These are phyloP conservation scores for Cladophialophora carrionii DNA, from an alignment of 2,329 filamentous ascomycete genomes.

Conservation along the genomic window DNA sequence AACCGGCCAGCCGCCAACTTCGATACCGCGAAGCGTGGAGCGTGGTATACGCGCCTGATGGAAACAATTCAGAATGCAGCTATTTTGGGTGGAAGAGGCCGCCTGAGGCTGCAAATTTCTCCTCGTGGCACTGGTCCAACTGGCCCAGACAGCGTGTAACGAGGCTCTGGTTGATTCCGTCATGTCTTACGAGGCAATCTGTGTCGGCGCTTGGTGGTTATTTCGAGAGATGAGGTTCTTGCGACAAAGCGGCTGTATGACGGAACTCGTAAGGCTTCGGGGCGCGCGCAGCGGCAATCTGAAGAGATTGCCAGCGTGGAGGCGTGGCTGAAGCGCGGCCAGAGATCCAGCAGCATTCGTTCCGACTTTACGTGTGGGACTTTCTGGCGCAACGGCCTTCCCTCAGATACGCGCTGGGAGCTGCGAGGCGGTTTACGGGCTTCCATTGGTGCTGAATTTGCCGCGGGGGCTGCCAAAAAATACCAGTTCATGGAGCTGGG, in stretches of 20 bases:
- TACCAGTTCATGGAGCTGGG: conserved; percentile 5
- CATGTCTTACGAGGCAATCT: conserved; percentile 36
- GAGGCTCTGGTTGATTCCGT: conserved; percentile 22
- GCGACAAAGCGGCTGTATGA: conserved; percentile 36
- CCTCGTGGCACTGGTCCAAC: conserved; percentile 14
- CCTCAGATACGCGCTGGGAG: conserved; percentile 30
- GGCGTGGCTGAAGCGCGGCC: conserved; percentile 31
- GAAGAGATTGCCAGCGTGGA: conserved; percentile 26
- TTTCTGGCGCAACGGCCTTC: background rate
- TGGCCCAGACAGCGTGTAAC: conserved; percentile 28
- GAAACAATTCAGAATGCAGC: conserved; percentile 30
- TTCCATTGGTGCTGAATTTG: conserved; percentile 26
- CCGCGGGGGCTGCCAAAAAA: conserved; percentile 20
- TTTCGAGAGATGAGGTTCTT: conserved; percentile 33
- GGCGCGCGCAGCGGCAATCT: conserved; percentile 20
- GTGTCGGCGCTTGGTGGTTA: conserved; percentile 35
- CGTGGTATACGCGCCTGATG: conserved; percentile 32
- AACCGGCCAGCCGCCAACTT: conserved; percentile 23
- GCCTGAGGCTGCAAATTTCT: conserved; percentile 13
- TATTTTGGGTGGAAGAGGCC: conserved; percentile 29
- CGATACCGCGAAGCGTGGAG: conserved; percentile 31
- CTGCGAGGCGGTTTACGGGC: background rate
- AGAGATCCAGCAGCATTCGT: conserved; percentile 20
- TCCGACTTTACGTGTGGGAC: background rate
- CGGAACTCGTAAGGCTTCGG: background rate